Evolutionary conservation across 148 eudicot genomes (phyloP).

Genomic region (Camellia japonica): DNA sequence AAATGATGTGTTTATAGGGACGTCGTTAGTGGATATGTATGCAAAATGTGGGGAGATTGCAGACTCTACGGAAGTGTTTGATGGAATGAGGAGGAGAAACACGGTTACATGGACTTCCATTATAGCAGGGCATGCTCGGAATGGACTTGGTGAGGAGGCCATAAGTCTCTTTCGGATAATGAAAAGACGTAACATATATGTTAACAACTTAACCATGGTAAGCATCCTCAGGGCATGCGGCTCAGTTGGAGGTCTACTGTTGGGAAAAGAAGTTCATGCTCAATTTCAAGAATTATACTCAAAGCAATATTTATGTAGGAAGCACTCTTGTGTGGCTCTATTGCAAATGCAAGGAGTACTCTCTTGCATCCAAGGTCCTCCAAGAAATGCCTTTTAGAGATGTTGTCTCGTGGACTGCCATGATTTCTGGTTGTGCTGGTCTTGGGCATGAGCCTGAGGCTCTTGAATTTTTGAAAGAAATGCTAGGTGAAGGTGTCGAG

Average conservation of each 20-base stretch:
- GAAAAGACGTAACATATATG: slow-evolving; percentile 64
- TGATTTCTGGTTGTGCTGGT: slow-evolving; percentile 56
- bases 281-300: slow-evolving; percentile 62
- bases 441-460: slow-evolving; percentile 79
- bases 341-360: slow-evolving; percentile 65
- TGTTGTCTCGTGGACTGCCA: slow-evolving; percentile 87
- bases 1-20: slow-evolving; percentile 63
- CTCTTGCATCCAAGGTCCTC: slow-evolving; percentile 58
- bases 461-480: slow-evolving; percentile 64
- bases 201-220: slow-evolving; percentile 67
- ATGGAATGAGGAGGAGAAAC: slow-evolving; percentile 74
- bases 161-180: slow-evolving; percentile 57
- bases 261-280: slow-evolving; percentile 77
- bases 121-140: slow-evolving; percentile 72
- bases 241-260: slow-evolving; percentile 38
- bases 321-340: slow-evolving; percentile 89
- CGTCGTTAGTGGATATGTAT: slow-evolving; percentile 78
- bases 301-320: slow-evolving; percentile 58
- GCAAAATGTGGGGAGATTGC: slow-evolving; percentile 61
- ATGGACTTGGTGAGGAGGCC: slow-evolving; percentile 68
- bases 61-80: slow-evolving; percentile 62
- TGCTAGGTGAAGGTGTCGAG: slow-evolving; percentile 73
- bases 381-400: slow-evolving; percentile 63
- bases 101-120: slow-evolving; percentile 81
- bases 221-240: slow-evolving; percentile 84